phyloP scores from a whole-genome alignment of 257 asterid species.

The Gentiana dahurica region DNA sequence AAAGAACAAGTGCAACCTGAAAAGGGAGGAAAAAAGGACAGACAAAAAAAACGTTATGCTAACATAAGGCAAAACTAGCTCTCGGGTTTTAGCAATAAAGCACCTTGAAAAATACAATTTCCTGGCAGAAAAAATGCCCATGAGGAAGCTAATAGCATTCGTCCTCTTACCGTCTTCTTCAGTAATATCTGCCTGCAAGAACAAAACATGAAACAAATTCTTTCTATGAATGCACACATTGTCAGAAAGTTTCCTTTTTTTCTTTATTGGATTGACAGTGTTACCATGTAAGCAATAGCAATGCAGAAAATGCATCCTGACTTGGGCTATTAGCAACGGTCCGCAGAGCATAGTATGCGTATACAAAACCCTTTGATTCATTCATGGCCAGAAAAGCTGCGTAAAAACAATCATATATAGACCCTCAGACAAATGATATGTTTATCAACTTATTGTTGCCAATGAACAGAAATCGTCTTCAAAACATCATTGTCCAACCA shows the following conservation, averaged over 20 bases:
- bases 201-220: neutral
- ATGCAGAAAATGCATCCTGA: conserved; percentile 88
- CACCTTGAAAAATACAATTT: conserved; percentile 55
- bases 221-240: neutral
- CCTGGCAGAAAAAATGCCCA: conserved; percentile 89
- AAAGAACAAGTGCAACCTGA: conserved; percentile 75
- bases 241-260: neutral
- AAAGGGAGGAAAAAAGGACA: conserved; percentile 8
- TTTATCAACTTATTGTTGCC: too few species aligned
- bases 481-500: too few species aligned
- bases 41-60: neutral
- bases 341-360: conserved; percentile 61
- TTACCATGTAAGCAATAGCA: conserved; percentile 86
- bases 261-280: conserved; percentile 12
- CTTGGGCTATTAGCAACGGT: conserved; percentile 53
- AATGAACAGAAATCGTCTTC: too few species aligned
- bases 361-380: conserved; percentile 67
- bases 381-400: conserved; percentile 76
- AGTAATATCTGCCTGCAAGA: conserved; percentile 68
- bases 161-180: conserved; percentile 46
- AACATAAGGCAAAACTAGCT: conserved; percentile 1
- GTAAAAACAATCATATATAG: too few species aligned
- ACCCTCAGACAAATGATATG: too few species aligned
- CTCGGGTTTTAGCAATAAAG: conserved; percentile 9
- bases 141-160: conserved; percentile 79